Evolutionary conservation across 169 alveolate genomes (phyloP), one percentile per base, ranked within the genome.

Genomic region (Babesia bigemina): DNA sequence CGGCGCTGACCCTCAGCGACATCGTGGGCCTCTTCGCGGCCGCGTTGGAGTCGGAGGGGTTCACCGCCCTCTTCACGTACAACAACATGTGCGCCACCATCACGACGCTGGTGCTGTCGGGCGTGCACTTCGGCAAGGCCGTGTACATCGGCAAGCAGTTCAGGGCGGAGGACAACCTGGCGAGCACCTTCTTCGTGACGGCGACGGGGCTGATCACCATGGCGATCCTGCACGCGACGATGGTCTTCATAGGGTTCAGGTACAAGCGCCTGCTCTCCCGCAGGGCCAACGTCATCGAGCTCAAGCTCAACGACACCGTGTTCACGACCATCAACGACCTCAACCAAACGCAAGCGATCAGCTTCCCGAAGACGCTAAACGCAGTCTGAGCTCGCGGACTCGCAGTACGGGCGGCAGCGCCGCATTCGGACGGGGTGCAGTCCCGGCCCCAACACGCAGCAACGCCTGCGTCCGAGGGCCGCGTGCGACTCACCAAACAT

Each of bases 91-190:
- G 26, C 76, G 24, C 50, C 19, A 53, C 65, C 36, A 16, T 53
- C 28, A 8, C 53, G 8, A 4, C 63, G 0, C 12, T 49, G 19
- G 21, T 67, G 24, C 66, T 55, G 16, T 53, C 67, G 45, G 76
- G 76, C 2, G 44, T 67, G 10, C 63, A 67, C 65, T 67, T 67
- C 48, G 76, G 48, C 26, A 67, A 42, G 65, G 76, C 58, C 33
- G 44, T 55, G 8, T 45, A 67, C 39, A 19, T 28, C 55, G 59
- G 33, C 4, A 50, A 53, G 53, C 45, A 67, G 36, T 17, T 29
- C 36, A 29, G 10, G 6, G 58, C 1, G 19, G 17, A 4, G 2
- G 29, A 19, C 45, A 21, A 48, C 58, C 59, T 48, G 42, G 21
- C 76, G 8, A 53, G 17, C 52, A 53, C 53, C 10, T 67, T 67